phyloP scores from a whole-genome alignment of 495 filamentous ascomycete genomes.

The Talaromyces ruber region DNA sequence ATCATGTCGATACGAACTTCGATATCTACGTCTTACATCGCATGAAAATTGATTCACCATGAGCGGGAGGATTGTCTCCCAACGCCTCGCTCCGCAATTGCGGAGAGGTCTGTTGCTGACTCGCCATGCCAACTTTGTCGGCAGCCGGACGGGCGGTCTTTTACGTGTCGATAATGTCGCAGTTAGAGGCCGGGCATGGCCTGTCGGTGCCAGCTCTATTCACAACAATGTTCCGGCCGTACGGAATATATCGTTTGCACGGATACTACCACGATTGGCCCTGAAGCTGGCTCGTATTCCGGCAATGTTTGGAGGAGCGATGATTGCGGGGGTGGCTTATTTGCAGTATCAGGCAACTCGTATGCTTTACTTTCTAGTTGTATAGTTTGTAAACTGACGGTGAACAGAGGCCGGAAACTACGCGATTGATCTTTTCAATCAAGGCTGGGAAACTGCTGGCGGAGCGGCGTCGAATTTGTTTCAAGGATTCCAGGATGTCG shows the following conservation, averaged over 20 bases:
- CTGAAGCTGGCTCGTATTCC: constrained; percentile 81
- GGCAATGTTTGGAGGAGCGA: constrained; percentile 82
- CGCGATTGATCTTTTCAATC: constrained; percentile 68
- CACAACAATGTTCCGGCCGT: constrained; percentile 78
- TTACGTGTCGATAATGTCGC: constrained; percentile 57
- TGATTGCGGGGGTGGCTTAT: constrained; percentile 81
- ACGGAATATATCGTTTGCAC: constrained; percentile 75
- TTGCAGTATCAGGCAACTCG: constrained; percentile 92
- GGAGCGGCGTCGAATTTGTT: constrained; percentile 57
- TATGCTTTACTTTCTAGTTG: constrained; percentile 37
- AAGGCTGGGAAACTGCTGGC: constrained; percentile 59
- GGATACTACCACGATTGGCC: constrained; percentile 79
- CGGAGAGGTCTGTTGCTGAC: constrained; percentile 48
- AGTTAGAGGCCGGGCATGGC: constrained; percentile 59
- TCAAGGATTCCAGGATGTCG: constrained; percentile 61
- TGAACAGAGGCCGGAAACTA: constrained; percentile 77
- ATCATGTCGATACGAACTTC: constrained; percentile 3
- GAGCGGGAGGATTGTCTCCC: constrained; percentile 76
- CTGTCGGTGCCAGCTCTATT: constrained; percentile 62
- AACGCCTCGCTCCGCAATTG: constrained; percentile 58
- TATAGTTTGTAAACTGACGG: constrained; percentile 16
- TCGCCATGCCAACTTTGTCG: constrained; percentile 57
- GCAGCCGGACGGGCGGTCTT: constrained; percentile 56
- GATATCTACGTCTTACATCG: background rate
- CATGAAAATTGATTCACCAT: constrained; percentile 45